A percentile compares a stretch with the other conserved stretches of the same genome.
phyloP scores from a whole-genome alignment of 2,329 filamentous ascomycete species.

The Thermomyces lanuginosus region DNA sequence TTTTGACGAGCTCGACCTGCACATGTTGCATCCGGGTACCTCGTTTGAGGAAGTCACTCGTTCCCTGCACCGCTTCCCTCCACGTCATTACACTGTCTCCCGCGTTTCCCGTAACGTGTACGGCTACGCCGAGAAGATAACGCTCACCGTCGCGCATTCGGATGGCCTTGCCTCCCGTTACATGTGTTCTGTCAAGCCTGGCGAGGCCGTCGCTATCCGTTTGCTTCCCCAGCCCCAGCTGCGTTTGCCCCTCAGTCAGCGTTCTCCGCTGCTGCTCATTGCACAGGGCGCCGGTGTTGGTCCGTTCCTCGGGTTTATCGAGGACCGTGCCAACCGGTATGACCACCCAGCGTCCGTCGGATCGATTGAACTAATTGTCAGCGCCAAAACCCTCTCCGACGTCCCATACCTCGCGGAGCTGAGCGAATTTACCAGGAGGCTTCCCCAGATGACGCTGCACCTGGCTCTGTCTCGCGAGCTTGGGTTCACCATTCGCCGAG shows the following conservation, averaged over 20 bases:
- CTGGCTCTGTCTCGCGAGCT: neutral
- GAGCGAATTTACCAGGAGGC: neutral
- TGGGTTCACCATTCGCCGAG: neutral
- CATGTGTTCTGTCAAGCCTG: neutral
- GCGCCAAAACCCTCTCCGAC: neutral
- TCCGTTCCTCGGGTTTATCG: neutral
- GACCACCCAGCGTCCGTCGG: neutral
- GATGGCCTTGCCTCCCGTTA: neutral
- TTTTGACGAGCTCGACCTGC: neutral
- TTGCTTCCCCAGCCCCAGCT: neutral
- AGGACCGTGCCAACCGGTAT: neutral
- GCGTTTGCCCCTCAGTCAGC: neutral
- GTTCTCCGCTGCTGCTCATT: neutral
- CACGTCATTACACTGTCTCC: neutral
- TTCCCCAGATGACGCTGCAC: neutral
- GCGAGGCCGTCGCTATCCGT: neutral
- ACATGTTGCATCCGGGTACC: neutral
- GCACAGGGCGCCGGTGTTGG: neutral
- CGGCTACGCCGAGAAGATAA: neutral
- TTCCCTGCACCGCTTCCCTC: neutral
- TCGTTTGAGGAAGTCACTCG: neutral
- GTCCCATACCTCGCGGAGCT: neutral
- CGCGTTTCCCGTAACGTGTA: neutral
- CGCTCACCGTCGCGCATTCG: neutral
- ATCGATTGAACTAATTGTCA: neutral